Evolutionary conservation across 2,329 filamentous ascomycete genomes (phyloP).

Genomic region (Colletotrichum falcatum): DNA sequence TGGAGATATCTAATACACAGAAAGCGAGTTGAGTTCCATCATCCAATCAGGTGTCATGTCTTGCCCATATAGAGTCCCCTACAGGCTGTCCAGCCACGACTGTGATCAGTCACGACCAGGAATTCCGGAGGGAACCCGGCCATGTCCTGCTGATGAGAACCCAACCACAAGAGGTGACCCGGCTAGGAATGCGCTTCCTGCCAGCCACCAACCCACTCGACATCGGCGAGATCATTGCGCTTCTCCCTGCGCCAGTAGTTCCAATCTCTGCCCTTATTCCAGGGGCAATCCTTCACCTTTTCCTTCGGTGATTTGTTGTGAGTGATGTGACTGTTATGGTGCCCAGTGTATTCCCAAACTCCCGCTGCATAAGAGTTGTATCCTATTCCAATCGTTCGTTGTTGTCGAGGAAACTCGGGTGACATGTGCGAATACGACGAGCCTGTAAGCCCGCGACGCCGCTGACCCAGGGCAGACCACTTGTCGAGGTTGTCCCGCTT

Average conservation of each 20-base stretch:
- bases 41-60: conserved; percentile 42
- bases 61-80: not conserved
- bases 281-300: conserved; percentile 65
- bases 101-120: not conserved
- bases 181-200: conserved; percentile 66
- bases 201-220: conserved; percentile 97
- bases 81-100: not conserved
- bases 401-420: conserved; percentile 59
- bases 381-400: conserved; percentile 62
- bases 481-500: conserved; percentile 79
- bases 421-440: conserved; percentile 63
- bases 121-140: conserved; percentile 1
- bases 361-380: conserved; percentile 62
- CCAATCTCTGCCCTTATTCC: conserved; percentile 70
- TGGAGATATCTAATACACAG: conserved; percentile 70
- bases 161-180: conserved; percentile 71
- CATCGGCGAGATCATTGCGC: conserved; percentile 77
- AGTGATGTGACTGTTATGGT: conserved; percentile 54
- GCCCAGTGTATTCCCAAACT: conserved; percentile 60
- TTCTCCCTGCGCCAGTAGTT: conserved; percentile 71
- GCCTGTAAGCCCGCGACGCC: conserved; percentile 75
- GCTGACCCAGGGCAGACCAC: conserved; percentile 89
- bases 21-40: conserved; percentile 69
- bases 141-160: conserved; percentile 49
- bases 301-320: conserved; percentile 58